These are phyloP conservation scores for Fistulinella prunicolor DNA, from an alignment of 768 basidiomycete genomes.

Conservation along the genomic window DNA sequence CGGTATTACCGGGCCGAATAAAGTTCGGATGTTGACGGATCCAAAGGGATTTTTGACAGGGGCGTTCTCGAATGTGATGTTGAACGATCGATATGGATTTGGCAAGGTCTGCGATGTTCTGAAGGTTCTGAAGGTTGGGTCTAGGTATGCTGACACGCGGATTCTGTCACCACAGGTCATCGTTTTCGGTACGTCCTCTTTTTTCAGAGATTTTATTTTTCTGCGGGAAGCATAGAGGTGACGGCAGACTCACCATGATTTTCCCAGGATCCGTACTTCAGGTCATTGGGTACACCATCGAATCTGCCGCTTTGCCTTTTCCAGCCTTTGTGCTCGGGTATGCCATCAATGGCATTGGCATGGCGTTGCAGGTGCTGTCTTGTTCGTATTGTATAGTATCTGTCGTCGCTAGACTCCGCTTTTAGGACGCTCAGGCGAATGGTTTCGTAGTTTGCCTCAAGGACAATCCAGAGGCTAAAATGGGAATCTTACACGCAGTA, in stretches of 20 bases:
- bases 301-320: slow-evolving; percentile 44
- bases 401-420: not conserved
- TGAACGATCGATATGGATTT: slow-evolving; percentile 32
- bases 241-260: not conserved
- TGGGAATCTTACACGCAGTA: slow-evolving; percentile 40
- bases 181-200: slow-evolving; percentile 21
- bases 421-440: slow-evolving; percentile 48
- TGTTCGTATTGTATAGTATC: not conserved
- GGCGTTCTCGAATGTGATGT: slow-evolving; percentile 29
- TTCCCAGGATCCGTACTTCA: slow-evolving; percentile 28
- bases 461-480: slow-evolving; percentile 37
- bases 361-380: slow-evolving; percentile 43
- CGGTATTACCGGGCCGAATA: not conserved
- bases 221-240: too few species aligned
- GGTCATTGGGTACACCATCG: slow-evolving; percentile 33
- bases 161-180: slow-evolving; percentile 18
- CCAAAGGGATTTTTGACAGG: slow-evolving; percentile 33
- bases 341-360: slow-evolving; percentile 42
- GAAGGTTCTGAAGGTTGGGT: not conserved
- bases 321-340: slow-evolving; percentile 43
- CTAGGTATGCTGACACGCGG: not conserved
- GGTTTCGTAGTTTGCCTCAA: slow-evolving; percentile 42
- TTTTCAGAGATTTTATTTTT: too few species aligned
- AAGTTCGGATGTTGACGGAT: not conserved
- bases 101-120: slow-evolving; percentile 31